phyloP scores from a whole-genome alignment of 2,329 filamentous ascomycete species.

The Monosporascus sp. region DNA sequence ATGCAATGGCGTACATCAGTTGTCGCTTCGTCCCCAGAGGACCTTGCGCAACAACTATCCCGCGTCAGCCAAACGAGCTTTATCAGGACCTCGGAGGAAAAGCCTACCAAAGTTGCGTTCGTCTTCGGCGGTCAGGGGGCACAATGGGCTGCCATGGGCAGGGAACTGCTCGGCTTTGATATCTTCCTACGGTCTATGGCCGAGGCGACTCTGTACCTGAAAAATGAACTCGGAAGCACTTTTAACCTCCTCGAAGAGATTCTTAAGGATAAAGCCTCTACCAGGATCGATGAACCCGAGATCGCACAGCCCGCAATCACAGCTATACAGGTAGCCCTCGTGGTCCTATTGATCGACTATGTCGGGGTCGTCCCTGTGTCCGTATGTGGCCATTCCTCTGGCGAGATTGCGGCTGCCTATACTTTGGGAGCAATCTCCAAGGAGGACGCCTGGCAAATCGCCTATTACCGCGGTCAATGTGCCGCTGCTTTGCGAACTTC shows the following conservation, averaged over 20 bases:
- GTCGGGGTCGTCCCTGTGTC: constrained; percentile 18
- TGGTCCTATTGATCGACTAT: constrained; percentile 21
- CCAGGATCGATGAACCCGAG: constrained; percentile 28
- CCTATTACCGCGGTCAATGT: constrained; percentile 16
- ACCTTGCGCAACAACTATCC: constrained; percentile 24
- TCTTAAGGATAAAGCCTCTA: constrained; percentile 17
- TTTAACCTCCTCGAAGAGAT: constrained; percentile 31
- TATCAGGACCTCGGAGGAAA: constrained; percentile 7
- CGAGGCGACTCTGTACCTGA: constrained; percentile 24
- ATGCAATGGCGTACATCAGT: constrained; percentile 38
- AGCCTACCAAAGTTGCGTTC: constrained; percentile 15
- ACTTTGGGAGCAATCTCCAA: constrained; percentile 20
- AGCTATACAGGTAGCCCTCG: constrained; percentile 25
- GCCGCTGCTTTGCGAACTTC: constrained; percentile 4
- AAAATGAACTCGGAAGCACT: constrained; percentile 9
- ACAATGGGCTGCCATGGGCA: constrained; percentile 33
- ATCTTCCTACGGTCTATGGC: constrained; percentile 23
- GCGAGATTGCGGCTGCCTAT: constrained; percentile 30
- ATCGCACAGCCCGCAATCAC: constrained; percentile 27
- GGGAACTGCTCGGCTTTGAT: constrained; percentile 27
- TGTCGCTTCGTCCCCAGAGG: constrained; percentile 28
- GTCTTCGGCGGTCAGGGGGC: constrained; percentile 33
- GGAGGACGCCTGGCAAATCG: constrained; percentile 10
- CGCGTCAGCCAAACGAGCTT: constrained; percentile 4
- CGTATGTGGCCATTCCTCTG: constrained; percentile 30